These are phyloP conservation scores for Boletus patriciae DNA, from an alignment of 768 basidiomycete species.

Conservation along the genomic window DNA sequence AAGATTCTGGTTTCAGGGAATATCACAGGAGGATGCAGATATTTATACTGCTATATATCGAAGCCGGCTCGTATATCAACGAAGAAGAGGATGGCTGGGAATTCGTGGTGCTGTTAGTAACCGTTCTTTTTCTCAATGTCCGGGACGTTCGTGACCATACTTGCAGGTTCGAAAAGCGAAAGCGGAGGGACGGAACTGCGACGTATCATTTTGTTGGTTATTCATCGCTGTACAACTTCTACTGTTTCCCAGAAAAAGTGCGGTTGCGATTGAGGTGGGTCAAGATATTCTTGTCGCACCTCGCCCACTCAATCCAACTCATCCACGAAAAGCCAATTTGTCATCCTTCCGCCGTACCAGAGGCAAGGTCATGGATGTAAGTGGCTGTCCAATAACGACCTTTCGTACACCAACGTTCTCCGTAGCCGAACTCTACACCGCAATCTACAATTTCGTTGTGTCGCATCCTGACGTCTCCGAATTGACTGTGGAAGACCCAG, in stretches of 20 bases:
- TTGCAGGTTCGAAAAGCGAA: constrained; percentile 80
- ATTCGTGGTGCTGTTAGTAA: constrained; percentile 78
- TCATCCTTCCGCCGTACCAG: constrained; percentile 90
- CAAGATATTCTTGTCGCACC: neutral
- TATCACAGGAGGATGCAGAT: constrained; percentile 92
- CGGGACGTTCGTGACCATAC: constrained; percentile 1
- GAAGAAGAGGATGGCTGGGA: constrained; percentile 96
- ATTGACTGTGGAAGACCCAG: constrained; percentile 95
- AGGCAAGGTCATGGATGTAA: constrained; percentile 86
- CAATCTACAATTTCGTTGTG: constrained; percentile 78
- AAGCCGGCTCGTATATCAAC: constrained; percentile 91
- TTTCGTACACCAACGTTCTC: neutral
- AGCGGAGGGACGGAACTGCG: constrained; percentile 50
- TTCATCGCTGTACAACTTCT: constrained; percentile 93
- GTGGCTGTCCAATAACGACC: constrained; percentile 24
- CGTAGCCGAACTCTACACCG: constrained; percentile 81
- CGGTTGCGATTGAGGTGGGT: constrained; percentile 81
- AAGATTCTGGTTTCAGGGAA: constrained; percentile 84
- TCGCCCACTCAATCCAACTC: neutral
- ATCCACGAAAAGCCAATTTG: constrained; percentile 71
- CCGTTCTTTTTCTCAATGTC: neutral
- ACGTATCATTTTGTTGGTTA: constrained; percentile 95
- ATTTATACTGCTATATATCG: constrained; percentile 92
- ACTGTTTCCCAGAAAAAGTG: constrained; percentile 89
- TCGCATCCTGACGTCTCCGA: constrained; percentile 74